Evolutionary conservation across 2,329 filamentous ascomycete species (phyloP).

Genomic region (Paracorniculantispora psalliotae): DNA sequence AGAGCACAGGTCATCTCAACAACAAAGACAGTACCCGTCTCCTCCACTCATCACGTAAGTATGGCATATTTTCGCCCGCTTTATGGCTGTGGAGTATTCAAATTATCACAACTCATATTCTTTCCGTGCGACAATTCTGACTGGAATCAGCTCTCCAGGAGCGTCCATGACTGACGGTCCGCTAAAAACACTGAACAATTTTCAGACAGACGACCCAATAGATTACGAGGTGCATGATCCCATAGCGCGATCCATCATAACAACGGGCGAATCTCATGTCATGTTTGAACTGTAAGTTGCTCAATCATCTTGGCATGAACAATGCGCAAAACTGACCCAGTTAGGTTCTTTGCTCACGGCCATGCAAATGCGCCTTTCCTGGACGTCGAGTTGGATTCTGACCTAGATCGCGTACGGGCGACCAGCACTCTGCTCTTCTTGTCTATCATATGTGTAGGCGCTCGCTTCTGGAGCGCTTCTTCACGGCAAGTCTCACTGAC

Average conservation of each 20-base stretch:
- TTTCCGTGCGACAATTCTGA: too few relatives aligned
- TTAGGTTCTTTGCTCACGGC: neutral
- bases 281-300: neutral
- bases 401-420: neutral
- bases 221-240: neutral
- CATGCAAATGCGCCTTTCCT: neutral
- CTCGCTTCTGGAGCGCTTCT: conserved; percentile 1
- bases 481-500: neutral
- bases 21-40: neutral
- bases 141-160: neutral
- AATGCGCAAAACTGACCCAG: neutral
- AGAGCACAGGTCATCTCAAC: neutral
- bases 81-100: too few relatives aligned
- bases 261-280: neutral
- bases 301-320: neutral
- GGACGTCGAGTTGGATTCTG: neutral
- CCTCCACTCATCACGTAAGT: neutral
- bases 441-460: neutral
- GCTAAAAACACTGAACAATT: neutral
- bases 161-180: neutral
- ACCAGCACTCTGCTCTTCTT: neutral
- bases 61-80: too few relatives aligned
- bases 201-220: neutral
- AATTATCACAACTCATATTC: too few relatives aligned
- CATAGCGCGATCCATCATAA: neutral